phyloP scores from a whole-genome alignment of 163 green algal species.

The Smithsoniella earleae region DNA sequence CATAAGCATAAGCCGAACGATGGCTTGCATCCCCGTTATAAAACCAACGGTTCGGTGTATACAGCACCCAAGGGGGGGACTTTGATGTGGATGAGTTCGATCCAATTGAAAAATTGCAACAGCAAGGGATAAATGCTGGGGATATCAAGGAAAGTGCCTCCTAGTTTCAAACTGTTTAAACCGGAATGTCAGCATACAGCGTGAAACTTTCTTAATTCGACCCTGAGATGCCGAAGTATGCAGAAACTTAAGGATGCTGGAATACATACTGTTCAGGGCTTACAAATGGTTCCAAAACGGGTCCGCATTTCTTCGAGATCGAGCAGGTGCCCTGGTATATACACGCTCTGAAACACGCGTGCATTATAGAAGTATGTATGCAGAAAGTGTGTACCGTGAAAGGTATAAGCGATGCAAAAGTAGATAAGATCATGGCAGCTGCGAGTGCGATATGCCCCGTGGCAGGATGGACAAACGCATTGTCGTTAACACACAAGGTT shows the following conservation, averaged over 20 bases:
- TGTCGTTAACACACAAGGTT: background rate
- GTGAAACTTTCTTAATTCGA: no score
- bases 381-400: constrained; percentile 75
- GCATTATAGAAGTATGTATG: background rate
- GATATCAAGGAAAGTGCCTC: background rate
- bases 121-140: constrained; percentile 65
- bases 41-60: no score
- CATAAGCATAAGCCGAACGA: no score
- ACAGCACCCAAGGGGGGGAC: no score
- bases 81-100: constrained; percentile 66
- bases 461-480: background rate
- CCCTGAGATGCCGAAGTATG: no score
- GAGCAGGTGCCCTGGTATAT: background rate
- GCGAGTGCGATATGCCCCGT: constrained; percentile 35
- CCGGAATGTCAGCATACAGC: background rate
- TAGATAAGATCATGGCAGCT: constrained; percentile 82
- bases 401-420: constrained; percentile 82
- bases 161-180: background rate
- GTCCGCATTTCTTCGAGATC: background rate
- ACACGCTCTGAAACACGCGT: background rate
- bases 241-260: constrained; percentile 61
- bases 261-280: constrained; percentile 62
- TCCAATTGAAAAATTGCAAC: constrained; percentile 62
- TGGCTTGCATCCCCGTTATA: no score
- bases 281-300: constrained; percentile 62